Evolutionary conservation across 164 flowering plant genomes (phyloP).

Genomic region (Paratinospora sagittata): DNA sequence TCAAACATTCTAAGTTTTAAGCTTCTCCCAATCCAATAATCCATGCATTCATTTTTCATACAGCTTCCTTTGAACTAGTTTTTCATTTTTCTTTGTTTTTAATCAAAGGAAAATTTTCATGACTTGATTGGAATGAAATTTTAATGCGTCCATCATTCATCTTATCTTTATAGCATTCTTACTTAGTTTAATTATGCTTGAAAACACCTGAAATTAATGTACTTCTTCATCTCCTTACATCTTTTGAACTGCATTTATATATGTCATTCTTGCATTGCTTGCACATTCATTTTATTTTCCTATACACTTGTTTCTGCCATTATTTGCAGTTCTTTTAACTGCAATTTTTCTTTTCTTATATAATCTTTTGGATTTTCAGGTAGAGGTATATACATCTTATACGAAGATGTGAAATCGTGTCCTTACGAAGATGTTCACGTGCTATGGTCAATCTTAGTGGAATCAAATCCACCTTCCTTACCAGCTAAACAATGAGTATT

Average conservation of each 20-base stretch:
- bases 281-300: background rate
- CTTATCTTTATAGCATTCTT: no score
- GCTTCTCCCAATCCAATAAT: background rate
- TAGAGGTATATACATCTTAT: slow-evolving; percentile 88
- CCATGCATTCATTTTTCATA: background rate
- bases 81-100: background rate
- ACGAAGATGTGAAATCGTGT: slow-evolving; percentile 95
- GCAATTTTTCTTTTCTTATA: background rate
- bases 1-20: background rate
- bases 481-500: slow-evolving; percentile 34
- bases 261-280: no score
- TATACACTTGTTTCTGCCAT: background rate
- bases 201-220: background rate
- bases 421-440: slow-evolving; percentile 93
- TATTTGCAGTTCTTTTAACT: background rate
- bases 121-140: background rate
- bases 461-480: slow-evolving; percentile 51
- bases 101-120: background rate
- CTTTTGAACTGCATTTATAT: background rate
- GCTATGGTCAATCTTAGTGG: slow-evolving; percentile 92
- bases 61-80: background rate
- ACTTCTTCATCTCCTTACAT: background rate
- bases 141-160: no score
- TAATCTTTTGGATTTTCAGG: slow-evolving; percentile 39
- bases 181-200: background rate